Conservation (phyloP, 306 rosid species). For the Crataegus laevigata region DNA sequence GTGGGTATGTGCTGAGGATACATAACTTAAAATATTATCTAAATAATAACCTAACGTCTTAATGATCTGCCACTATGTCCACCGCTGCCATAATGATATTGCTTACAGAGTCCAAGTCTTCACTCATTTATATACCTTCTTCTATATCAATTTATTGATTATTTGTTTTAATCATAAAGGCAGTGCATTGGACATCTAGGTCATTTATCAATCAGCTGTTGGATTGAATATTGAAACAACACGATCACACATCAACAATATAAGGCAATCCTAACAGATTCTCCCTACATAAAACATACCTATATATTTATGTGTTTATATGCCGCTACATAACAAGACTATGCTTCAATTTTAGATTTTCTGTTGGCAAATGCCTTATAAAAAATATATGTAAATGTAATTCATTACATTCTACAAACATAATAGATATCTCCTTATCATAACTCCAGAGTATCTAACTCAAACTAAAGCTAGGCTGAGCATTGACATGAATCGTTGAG, state of each 20-base stretch:
- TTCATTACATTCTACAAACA: not conserved
- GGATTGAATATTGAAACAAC: not conserved
- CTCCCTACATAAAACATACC: not conserved
- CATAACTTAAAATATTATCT: not conserved
- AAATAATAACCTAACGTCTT: no score
- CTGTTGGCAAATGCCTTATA: not conserved
- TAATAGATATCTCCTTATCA: not conserved
- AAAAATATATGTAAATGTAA: not conserved
- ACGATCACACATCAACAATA: not conserved
- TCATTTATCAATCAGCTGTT: not conserved
- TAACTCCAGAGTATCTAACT: not conserved
- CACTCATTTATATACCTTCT: not conserved
- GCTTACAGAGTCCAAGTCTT: not conserved
- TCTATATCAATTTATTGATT: not conserved
- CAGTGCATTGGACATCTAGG: not conserved
- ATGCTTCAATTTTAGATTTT: not conserved
- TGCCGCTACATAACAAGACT: not conserved
- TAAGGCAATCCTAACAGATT: not conserved
- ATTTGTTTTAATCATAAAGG: not conserved
- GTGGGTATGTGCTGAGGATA: not conserved
- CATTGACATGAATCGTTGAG: not conserved
- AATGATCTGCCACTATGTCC: not conserved
- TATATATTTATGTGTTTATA: not conserved
- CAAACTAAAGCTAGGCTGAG: not conserved
- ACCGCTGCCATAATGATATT: not conserved